Conservation (phyloP, 2,329 filamentous ascomycete species). For the Setomelanomma holmii region DNA sequence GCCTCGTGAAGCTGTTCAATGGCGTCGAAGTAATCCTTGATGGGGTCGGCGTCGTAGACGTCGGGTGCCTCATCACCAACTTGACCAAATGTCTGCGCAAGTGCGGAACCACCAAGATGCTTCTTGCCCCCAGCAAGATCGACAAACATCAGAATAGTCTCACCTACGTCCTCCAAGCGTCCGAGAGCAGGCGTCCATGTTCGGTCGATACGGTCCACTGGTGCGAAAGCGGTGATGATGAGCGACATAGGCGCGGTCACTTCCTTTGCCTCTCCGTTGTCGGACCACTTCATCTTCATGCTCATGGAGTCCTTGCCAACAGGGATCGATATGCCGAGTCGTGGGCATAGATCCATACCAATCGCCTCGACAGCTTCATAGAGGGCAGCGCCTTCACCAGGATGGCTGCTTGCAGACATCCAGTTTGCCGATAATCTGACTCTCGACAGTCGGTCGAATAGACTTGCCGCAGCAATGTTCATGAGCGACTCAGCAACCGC, state of each 20-base stretch:
- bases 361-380: slow-evolving; percentile 95
- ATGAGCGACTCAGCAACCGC: slow-evolving; percentile 91
- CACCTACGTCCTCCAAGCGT: slow-evolving; percentile 83
- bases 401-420: slow-evolving; percentile 97
- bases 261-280: slow-evolving; percentile 72
- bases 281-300: slow-evolving; percentile 94
- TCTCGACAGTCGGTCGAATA: slow-evolving; percentile 74
- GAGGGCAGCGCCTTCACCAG: slow-evolving; percentile 88
- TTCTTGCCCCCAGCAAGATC: slow-evolving; percentile 83
- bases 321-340: slow-evolving; percentile 90
- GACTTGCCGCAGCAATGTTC: slow-evolving; percentile 85
- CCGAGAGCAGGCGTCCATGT: slow-evolving; percentile 95
- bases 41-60: slow-evolving; percentile 78
- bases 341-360: slow-evolving; percentile 88
- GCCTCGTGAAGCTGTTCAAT: slow-evolving; percentile 71
- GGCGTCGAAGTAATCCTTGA: slow-evolving; percentile 92
- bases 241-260: slow-evolving; percentile 92
- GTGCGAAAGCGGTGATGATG: slow-evolving; percentile 87
- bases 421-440: slow-evolving; percentile 95
- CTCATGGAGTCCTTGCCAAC: slow-evolving; percentile 98
- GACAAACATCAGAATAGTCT: slow-evolving; percentile 87
- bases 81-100: slow-evolving; percentile 88
- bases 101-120: slow-evolving; percentile 86
- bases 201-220: slow-evolving; percentile 79
- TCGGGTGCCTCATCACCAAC: slow-evolving; percentile 86